phyloP scores from a whole-genome alignment of 1,139 yeast species.

The Geotrichum carabidarum region DNA sequence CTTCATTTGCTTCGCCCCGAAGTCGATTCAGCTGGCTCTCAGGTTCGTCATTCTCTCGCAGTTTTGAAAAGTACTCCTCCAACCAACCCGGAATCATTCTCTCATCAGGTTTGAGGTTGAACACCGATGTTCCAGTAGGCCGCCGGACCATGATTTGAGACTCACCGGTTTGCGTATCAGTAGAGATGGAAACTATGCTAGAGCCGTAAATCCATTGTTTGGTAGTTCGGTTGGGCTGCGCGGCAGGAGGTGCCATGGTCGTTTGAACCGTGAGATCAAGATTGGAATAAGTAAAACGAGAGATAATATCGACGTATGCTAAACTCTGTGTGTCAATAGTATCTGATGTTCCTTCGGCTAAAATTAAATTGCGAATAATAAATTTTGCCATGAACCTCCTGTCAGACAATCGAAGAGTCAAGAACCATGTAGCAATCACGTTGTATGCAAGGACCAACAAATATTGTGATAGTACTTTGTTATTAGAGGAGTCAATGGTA shows the following conservation, averaged over 20 bases:
- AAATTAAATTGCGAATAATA: constrained; percentile 53
- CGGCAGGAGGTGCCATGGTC: constrained; percentile 23
- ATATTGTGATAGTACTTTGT: constrained; percentile 49
- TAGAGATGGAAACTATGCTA: constrained; percentile 53
- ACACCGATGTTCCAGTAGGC: constrained; percentile 60
- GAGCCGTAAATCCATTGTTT: constrained; percentile 62
- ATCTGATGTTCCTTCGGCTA: constrained; percentile 42
- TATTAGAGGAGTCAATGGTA: constrained; percentile 16
- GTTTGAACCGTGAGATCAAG: constrained; percentile 48
- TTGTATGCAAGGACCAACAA: constrained; percentile 59
- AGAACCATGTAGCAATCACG: constrained; percentile 69
- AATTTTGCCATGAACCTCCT: constrained; percentile 58
- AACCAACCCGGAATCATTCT: constrained; percentile 37
- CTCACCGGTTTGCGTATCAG: constrained; percentile 50
- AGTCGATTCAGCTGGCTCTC: constrained; percentile 1
- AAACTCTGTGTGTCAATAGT: constrained; percentile 50
- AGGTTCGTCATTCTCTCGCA: constrained; percentile 15
- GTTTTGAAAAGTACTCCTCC: constrained; percentile 15
- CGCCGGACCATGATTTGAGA: constrained; percentile 53
- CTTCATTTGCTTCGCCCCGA: neutral
- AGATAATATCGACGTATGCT: constrained; percentile 63
- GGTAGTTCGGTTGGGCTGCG: constrained; percentile 22
- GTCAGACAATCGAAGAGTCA: constrained; percentile 56
- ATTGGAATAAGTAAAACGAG: constrained; percentile 63
- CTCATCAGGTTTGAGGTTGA: constrained; percentile 45